Percentiles rank a stretch among this genome's conserved stretches.
phyloP scores from a whole-genome alignment of 192 early-diverging fungal genomes.

The Mortierella claussenii region DNA sequence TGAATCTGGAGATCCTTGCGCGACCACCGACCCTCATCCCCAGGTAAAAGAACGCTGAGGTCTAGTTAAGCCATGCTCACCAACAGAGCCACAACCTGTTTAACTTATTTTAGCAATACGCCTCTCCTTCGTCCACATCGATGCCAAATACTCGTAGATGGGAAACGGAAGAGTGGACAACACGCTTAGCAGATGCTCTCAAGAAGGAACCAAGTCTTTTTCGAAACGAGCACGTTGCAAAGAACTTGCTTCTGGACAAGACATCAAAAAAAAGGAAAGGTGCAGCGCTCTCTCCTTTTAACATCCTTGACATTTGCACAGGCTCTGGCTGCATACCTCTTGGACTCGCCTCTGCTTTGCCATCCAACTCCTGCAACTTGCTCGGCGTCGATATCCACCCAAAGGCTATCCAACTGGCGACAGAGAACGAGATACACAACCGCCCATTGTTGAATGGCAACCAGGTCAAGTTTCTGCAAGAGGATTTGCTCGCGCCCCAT shows the following conservation, averaged over 20 bases:
- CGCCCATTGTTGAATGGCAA: conserved; percentile 22
- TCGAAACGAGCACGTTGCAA: background rate
- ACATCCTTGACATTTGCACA: conserved; percentile 88
- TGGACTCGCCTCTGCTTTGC: conserved; percentile 70
- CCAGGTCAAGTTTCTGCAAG: conserved; percentile 57
- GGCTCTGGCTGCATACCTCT: conserved; percentile 89
- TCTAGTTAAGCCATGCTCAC: too few relatives aligned
- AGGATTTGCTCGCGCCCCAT: conserved; percentile 54
- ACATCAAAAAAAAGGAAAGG: background rate
- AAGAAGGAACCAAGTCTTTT: conserved; percentile 11
- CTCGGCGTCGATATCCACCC: conserved; percentile 74
- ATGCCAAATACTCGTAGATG: conserved; percentile 65
- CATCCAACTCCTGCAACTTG: conserved; percentile 54
- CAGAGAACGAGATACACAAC: conserved; percentile 59
- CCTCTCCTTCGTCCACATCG: too few relatives aligned
- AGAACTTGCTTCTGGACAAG: background rate
- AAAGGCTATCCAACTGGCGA: conserved; percentile 71
- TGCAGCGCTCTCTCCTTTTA: conserved; percentile 40
- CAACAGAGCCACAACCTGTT: too few relatives aligned
- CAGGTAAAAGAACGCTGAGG: conserved; percentile 60
- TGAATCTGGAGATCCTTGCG: conserved; percentile 74
- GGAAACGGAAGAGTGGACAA: conserved; percentile 97
- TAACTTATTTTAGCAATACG: background rate
- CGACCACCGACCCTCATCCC: conserved; percentile 88
- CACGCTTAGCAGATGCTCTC: conserved; percentile 63